Percentiles rank a stretch among this genome's conserved stretches.
These are phyloP conservation scores for Podospora anserina DNA, from an alignment of 495 filamentous ascomycete species.

Conservation along the genomic window DNA sequence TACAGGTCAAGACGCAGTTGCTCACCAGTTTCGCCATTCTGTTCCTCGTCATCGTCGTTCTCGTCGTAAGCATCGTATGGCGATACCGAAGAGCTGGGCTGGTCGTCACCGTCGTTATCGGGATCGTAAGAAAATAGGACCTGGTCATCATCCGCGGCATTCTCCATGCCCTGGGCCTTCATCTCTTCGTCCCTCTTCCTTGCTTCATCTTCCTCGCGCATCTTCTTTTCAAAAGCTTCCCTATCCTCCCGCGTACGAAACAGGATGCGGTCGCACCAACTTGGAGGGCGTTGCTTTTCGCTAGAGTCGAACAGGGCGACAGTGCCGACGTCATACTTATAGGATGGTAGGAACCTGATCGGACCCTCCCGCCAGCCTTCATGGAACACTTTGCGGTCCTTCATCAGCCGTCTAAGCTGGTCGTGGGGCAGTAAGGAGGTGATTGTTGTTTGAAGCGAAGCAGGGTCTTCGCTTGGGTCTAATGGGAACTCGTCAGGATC, in stretches of 20 bases:
- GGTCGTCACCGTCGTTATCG: constrained; percentile 60
- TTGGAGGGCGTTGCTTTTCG: constrained; percentile 86
- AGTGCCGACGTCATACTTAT: constrained; percentile 95
- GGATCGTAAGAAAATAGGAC: constrained; percentile 91
- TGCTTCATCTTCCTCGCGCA: constrained; percentile 61
- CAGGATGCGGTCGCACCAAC: constrained; percentile 97
- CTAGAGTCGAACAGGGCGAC: constrained; percentile 90
- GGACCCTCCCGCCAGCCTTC: constrained; percentile 89
- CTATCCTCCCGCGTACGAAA: constrained; percentile 73
- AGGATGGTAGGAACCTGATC: constrained; percentile 88
- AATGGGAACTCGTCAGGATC: constrained; percentile 55
- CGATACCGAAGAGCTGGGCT: constrained; percentile 36
- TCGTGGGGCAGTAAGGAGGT: constrained; percentile 85
- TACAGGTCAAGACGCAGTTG: constrained; percentile 69
- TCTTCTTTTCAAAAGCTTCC: constrained; percentile 64
- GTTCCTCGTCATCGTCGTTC: constrained; percentile 42
- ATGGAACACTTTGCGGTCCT: constrained; percentile 71
- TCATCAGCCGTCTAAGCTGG: constrained; percentile 74
- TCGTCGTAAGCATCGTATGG: constrained; percentile 64
- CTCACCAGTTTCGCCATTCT: constrained; percentile 57
- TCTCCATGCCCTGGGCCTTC: constrained; percentile 72
- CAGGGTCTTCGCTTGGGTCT: constrained; percentile 51
- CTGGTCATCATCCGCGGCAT: constrained; percentile 72
- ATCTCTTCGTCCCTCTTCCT: constrained; percentile 78
- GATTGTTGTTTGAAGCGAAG: constrained; percentile 75